Evolutionary conservation across 148 eudicot species (phyloP).

Genomic region (Vaccinium corymbosum): DNA sequence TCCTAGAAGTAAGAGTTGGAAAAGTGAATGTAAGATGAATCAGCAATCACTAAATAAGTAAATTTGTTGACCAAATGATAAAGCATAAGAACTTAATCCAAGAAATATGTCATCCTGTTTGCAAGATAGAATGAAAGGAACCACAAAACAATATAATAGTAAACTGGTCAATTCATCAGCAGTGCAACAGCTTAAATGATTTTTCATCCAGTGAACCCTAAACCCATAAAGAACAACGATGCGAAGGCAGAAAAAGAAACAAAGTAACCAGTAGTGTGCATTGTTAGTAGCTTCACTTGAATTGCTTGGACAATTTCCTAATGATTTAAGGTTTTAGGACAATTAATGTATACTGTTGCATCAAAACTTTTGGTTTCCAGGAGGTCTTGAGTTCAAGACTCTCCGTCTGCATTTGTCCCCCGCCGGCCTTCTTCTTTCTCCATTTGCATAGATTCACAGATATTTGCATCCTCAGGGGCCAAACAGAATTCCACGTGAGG

Average conservation of each 20-base stretch:
- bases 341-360: neutral
- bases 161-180: neutral
- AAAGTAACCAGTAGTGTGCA: neutral
- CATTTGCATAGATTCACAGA: neutral
- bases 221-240: neutral
- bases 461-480: neutral
- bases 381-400: neutral
- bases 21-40: neutral
- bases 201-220: neutral
- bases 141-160: neutral
- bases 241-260: neutral
- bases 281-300: neutral
- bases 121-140: neutral
- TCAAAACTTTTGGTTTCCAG: neutral
- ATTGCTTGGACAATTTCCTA: neutral
- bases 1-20: slow-evolving; percentile 43
- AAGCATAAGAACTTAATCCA: neutral
- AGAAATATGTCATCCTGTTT: neutral
- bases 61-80: neutral
- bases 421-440: neutral
- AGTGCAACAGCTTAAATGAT: neutral
- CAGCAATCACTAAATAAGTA: neutral
- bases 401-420: neutral
- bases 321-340: neutral
- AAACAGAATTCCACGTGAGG: neutral